phyloP scores from a whole-genome alignment of 2,329 filamentous ascomycete genomes.

The Botryotinia convoluta region DNA sequence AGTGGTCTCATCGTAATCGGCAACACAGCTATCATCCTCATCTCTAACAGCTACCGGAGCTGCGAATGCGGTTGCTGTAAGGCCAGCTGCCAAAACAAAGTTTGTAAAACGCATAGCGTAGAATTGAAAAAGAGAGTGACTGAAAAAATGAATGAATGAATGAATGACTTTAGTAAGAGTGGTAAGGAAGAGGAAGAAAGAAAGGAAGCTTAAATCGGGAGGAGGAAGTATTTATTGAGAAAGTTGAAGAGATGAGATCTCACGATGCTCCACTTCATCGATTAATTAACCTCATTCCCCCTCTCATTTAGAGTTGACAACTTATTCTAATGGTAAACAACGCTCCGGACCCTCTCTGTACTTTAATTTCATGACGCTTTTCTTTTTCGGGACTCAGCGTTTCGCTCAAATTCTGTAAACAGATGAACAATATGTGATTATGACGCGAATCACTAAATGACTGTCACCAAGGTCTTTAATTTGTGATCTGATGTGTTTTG shows the following conservation, averaged over 20 bases:
- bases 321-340: background rate
- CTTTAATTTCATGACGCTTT: constrained; percentile 6
- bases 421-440: background rate
- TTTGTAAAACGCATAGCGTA: constrained; percentile 20
- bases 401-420: background rate
- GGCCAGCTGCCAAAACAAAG: constrained; percentile 17
- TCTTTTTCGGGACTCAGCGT: constrained; percentile 8
- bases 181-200: constrained; percentile 1
- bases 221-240: constrained; percentile 13
- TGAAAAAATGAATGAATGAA: constrained; percentile 9
- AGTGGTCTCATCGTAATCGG: constrained; percentile 13
- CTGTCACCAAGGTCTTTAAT: background rate
- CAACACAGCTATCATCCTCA: constrained; percentile 16
- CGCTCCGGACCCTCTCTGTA: background rate
- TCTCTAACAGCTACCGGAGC: constrained; percentile 17
- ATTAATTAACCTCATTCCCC: background rate
- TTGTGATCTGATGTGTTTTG: constrained; percentile 12
- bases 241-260: background rate
- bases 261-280: constrained; percentile 8
- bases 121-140: constrained; percentile 2
- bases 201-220: background rate
- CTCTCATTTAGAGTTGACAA: background rate
- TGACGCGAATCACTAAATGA: background rate
- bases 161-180: constrained; percentile 10
- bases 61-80: constrained; percentile 19